Evolutionary conservation across 1,139 yeast genomes (phyloP), one percentile per base, ranked within the genome.

Genomic region (Nakaseomyces sp.): DNA sequence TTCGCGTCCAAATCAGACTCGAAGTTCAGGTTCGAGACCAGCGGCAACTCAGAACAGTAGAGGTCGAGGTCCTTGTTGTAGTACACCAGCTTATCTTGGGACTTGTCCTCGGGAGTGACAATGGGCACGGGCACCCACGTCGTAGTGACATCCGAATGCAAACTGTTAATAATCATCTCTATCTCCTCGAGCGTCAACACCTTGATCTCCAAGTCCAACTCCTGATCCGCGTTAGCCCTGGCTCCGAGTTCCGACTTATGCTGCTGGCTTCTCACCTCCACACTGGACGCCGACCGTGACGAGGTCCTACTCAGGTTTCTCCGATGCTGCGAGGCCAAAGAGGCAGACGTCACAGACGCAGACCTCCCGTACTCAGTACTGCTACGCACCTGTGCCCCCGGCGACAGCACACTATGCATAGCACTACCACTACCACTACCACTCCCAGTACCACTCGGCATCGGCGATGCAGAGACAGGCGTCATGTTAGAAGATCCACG

Each of bases 111-210:
- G 8, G 69, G 65, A 7, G 45, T 36, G 16, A 40, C 28, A 2
- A 82, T 73, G n/a, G 73, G 65, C 43, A 73, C 71, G 0, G 87
- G 82, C 0, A 79, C 61, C 88, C 77, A 73, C 12, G 71, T 59
- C 1, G 68, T 62, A 9, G 54, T 50, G 18, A 47, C 40, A 10
- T 56, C 47, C 9, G 49, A 48, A 43, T 54, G 54, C 10, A 63
- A 50, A 42, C 63, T 64, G 42, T 56, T 60, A 42, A 64, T 57
- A 24, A 65, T 57, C 51, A 63, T 61, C 47, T 65, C 68, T 4
- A 62, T 65, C 43, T 65, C 69, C 44, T 61, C 64, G 4, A 65
- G 48, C 10, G 64, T 53, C 19, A 64, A 56, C 22, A 64, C 47
- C 16, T 51, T 63, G 39, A 59, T 49, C n/a, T 20, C 36, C 6